A percentile compares a stretch with the other conserved stretches of the same genome.
Evolutionary conservation across 2,329 filamentous ascomycete species (phyloP).

Genomic region (Triangularia verruculosa): DNA sequence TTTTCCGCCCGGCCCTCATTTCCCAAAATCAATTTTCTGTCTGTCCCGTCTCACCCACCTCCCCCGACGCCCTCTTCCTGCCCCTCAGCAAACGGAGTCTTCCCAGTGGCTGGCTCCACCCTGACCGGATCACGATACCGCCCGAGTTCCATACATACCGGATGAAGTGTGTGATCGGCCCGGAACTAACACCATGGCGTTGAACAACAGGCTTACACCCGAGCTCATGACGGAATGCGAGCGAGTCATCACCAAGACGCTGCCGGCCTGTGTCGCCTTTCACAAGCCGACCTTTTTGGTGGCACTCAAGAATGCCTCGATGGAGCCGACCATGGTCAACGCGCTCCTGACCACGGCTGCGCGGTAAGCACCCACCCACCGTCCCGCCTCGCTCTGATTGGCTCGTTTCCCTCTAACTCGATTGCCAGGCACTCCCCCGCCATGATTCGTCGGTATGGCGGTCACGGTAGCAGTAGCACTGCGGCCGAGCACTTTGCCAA

Average conservation of each 20-base stretch:
- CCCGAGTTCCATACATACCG: neutral
- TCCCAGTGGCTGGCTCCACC: conserved; percentile 14
- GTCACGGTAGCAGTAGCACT: conserved; percentile 46
- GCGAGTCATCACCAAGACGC: conserved; percentile 58
- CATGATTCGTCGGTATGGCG: conserved; percentile 58
- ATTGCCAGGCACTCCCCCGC: conserved; percentile 49
- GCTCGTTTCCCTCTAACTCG: conserved; percentile 5
- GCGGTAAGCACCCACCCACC: conserved; percentile 43
- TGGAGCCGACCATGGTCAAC: conserved; percentile 56
- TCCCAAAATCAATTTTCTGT: conserved; percentile 24
- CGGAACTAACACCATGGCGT: conserved; percentile 17
- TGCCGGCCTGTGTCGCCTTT: conserved; percentile 60
- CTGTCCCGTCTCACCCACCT: conserved; percentile 25
- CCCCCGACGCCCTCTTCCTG: conserved; percentile 2
- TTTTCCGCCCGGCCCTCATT: conserved; percentile 30
- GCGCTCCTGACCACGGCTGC: conserved; percentile 57
- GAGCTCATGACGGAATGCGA: conserved; percentile 59
- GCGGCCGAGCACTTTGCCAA: conserved; percentile 58
- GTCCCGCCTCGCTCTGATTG: conserved; percentile 16
- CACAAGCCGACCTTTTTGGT: conserved; percentile 61
- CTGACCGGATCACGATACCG: neutral
- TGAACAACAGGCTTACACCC: conserved; percentile 46
- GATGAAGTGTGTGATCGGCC: neutral
- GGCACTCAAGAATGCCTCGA: conserved; percentile 54
- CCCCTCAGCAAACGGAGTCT: conserved; percentile 20